These are phyloP conservation scores for Ganoderma boninense DNA, from an alignment of 1,284 basidiomycete species.

Conservation along the genomic window DNA sequence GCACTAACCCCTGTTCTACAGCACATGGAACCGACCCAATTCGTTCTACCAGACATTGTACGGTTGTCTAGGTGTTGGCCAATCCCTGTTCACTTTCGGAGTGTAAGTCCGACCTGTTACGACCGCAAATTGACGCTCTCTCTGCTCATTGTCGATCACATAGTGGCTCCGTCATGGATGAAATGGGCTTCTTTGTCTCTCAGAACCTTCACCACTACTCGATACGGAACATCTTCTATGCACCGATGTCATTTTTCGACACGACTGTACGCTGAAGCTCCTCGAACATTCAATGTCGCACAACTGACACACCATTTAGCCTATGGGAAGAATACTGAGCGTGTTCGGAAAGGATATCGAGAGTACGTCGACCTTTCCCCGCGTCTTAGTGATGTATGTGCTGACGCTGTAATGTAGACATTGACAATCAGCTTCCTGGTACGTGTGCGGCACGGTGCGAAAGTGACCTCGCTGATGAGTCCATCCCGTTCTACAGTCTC, in stretches of 20 bases:
- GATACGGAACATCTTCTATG: conserved; percentile 66
- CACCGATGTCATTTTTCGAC: conserved; percentile 78
- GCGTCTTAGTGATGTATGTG: not conserved
- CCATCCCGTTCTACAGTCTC: conserved; percentile 52
- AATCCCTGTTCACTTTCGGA: conserved; percentile 71
- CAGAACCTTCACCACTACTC: conserved; percentile 65
- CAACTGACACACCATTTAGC: conserved; percentile 43
- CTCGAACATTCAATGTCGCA: not conserved
- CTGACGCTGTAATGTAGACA: conserved; percentile 44
- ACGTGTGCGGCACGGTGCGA: conserved; percentile 24
- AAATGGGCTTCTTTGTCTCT: conserved; percentile 66
- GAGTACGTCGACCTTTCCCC: conserved; percentile 44
- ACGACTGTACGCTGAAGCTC: conserved; percentile 55
- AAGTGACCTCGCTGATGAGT: not conserved
- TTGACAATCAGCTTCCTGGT: conserved; percentile 70
- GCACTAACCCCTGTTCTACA: conserved; percentile 35
- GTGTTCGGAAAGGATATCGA: conserved; percentile 74
- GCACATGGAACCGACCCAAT: conserved; percentile 56
- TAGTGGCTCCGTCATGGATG: conserved; percentile 64
- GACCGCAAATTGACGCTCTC: conserved; percentile 30
- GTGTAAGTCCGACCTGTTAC: conserved; percentile 47
- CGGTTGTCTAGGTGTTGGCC: conserved; percentile 65
- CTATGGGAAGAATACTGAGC: conserved; percentile 69
- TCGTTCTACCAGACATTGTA: conserved; percentile 81
- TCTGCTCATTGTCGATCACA: conserved; percentile 20